Conservation (phyloP, 768 basidiomycete genomes). For the Xerocomellus chrysenteron region DNA sequence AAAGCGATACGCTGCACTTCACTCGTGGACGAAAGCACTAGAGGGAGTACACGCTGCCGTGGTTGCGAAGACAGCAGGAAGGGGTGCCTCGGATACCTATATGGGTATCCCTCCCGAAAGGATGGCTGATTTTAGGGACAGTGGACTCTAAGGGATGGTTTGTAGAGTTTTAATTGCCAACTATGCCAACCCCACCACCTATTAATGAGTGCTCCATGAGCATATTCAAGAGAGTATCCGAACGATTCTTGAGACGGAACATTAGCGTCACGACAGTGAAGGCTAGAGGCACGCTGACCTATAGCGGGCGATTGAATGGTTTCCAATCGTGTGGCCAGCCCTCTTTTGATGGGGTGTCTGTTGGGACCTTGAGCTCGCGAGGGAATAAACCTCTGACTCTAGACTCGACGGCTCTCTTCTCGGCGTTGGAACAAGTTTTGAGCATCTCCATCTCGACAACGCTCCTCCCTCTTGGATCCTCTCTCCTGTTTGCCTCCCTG, state of each 20-base stretch:
- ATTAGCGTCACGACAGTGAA: not conserved
- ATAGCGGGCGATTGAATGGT: constrained; percentile 54
- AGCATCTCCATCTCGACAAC: constrained; percentile 54
- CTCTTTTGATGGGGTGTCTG: constrained; percentile 76
- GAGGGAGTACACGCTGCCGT: constrained; percentile 76
- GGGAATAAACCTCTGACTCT: constrained; percentile 83
- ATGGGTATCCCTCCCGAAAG: constrained; percentile 32
- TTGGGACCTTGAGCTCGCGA: constrained; percentile 80
- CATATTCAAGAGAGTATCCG: not conserved
- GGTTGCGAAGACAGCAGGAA: constrained; percentile 63
- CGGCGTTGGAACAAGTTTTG: constrained; percentile 62
- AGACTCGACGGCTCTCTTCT: constrained; percentile 71
- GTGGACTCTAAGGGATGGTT: constrained; percentile 17
- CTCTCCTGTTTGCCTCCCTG: constrained; percentile 68
- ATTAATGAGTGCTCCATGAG: constrained; percentile 2
- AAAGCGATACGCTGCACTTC: constrained; percentile 78
- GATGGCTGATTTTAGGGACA: constrained; percentile 32
- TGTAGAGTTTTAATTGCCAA: constrained; percentile 9
- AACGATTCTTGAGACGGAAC: not conserved
- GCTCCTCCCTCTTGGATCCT: constrained; percentile 69
- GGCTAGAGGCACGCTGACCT: constrained; percentile 11
- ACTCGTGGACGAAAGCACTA: constrained; percentile 81
- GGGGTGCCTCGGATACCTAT: constrained; percentile 34
- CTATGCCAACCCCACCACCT: not conserved
- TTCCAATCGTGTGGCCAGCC: constrained; percentile 92